phyloP scores from a whole-genome alignment of 2,329 filamentous ascomycete species.

The Trichoderma guizhouense region DNA sequence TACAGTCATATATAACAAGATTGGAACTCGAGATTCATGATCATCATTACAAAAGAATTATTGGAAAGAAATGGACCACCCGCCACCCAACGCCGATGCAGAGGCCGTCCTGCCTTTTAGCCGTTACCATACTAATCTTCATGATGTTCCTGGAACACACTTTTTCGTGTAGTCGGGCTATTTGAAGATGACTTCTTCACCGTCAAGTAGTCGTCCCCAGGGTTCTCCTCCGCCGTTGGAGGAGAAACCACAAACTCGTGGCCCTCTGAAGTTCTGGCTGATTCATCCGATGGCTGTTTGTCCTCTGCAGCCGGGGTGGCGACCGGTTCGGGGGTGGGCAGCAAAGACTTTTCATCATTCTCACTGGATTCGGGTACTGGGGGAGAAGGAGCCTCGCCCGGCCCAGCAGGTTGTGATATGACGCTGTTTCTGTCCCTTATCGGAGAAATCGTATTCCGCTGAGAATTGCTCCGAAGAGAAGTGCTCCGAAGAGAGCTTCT shows the following conservation, averaged over 20 bases:
- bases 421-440: not conserved
- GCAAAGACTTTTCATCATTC: not conserved
- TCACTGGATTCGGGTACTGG: conserved; percentile 3
- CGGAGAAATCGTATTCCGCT: not conserved
- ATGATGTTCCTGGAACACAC: conserved; percentile 41
- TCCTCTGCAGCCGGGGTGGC: not conserved
- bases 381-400: not conserved
- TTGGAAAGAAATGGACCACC: not conserved
- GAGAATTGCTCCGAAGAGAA: not conserved
- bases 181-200: conserved; percentile 27
- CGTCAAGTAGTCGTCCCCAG: conserved; percentile 30
- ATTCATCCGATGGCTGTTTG: not conserved
- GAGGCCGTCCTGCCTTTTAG: not conserved
- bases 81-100: conserved; percentile 23
- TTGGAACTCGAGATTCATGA: not conserved
- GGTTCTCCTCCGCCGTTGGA: conserved; percentile 28
- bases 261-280: not conserved
- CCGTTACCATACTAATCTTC: conserved; percentile 35
- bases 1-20: conserved; percentile 7
- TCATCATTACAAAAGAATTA: not conserved
- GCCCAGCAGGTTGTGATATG: not conserved
- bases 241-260: conserved; percentile 26
- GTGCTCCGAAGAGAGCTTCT: conserved; percentile 1
- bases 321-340: not conserved
- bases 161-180: conserved; percentile 30